Percentiles rank a stretch among this genome's conserved stretches.
Evolutionary conservation across 2,329 filamentous ascomycete species (phyloP).

Genomic region (Talaromyces sp.): DNA sequence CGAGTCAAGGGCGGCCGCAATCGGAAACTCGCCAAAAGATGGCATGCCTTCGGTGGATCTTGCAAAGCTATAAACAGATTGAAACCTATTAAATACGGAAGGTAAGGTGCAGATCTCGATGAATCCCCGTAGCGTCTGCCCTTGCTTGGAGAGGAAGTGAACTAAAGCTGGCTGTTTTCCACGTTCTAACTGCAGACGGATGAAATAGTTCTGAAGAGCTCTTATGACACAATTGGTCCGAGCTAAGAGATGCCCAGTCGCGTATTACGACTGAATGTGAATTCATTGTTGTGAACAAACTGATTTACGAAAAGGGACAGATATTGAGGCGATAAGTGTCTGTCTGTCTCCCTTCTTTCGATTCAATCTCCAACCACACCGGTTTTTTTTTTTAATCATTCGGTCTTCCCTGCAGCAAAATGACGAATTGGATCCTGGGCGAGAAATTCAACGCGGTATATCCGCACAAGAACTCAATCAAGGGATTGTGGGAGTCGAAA

Average conservation of each 20-base stretch:
- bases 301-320: neutral
- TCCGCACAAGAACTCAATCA: slow-evolving; percentile 59
- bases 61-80: neutral
- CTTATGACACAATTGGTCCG: neutral
- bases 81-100: neutral
- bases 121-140: neutral
- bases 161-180: neutral
- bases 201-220: neutral
- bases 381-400: neutral
- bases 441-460: slow-evolving; percentile 48
- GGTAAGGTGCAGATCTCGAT: neutral
- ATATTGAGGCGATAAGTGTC: neutral
- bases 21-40: neutral
- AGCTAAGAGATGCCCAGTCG: neutral
- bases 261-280: neutral
- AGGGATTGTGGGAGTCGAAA: slow-evolving; percentile 69
- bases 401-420: neutral
- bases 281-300: neutral
- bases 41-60: neutral
- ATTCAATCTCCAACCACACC: neutral
- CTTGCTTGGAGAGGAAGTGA: neutral
- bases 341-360: neutral
- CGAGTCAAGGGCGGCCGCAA: neutral
- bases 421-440: slow-evolving; percentile 37
- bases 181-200: slow-evolving; percentile 8